These are phyloP conservation scores for Echinosophora koreensis DNA, from an alignment of 306 rosid genomes.

Conservation along the genomic window DNA sequence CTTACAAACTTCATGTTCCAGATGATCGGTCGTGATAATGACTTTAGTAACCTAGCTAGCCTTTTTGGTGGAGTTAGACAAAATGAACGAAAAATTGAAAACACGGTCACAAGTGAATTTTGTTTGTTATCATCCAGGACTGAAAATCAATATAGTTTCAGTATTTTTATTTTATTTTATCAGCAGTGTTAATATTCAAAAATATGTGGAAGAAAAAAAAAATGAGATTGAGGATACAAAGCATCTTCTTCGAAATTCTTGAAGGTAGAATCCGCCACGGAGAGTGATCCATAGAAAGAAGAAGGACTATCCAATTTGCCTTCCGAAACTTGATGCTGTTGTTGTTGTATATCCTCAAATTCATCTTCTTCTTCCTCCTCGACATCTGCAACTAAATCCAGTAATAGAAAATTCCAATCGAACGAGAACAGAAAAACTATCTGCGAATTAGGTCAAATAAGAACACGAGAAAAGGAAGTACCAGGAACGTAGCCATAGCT, in stretches of 20 bases:
- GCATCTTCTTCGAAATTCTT: conserved; percentile 66
- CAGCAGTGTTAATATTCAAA: not conserved
- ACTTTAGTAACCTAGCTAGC: too few relatives aligned
- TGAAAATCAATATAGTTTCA: not conserved
- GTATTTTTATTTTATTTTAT: too few relatives aligned
- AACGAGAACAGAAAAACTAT: conserved; percentile 16
- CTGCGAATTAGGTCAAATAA: not conserved
- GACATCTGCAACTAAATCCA: conserved; percentile 54
- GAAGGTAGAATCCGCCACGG: conserved; percentile 46
- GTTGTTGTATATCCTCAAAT: conserved; percentile 11
- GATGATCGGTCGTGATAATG: too few relatives aligned
- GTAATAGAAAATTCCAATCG: not conserved
- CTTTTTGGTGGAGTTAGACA: too few relatives aligned
- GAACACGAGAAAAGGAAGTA: conserved; percentile 16
- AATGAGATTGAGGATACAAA: conserved; percentile 62
- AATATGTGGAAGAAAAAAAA: not conserved
- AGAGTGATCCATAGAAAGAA: conserved; percentile 53
- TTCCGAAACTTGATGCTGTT: conserved; percentile 23
- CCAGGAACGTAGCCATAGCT: conserved; percentile 66
- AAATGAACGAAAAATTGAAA: not conserved
- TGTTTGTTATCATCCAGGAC: not conserved
- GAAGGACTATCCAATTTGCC: conserved; percentile 41
- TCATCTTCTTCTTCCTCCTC: conserved; percentile 66
- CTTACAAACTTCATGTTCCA: too few relatives aligned
- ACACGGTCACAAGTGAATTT: conserved; percentile 1